A percentile compares a stretch with the other conserved stretches of the same genome.
Conservation (phyloP, 768 basidiomycete genomes). For the Lanmaoa rubissima region DNA sequence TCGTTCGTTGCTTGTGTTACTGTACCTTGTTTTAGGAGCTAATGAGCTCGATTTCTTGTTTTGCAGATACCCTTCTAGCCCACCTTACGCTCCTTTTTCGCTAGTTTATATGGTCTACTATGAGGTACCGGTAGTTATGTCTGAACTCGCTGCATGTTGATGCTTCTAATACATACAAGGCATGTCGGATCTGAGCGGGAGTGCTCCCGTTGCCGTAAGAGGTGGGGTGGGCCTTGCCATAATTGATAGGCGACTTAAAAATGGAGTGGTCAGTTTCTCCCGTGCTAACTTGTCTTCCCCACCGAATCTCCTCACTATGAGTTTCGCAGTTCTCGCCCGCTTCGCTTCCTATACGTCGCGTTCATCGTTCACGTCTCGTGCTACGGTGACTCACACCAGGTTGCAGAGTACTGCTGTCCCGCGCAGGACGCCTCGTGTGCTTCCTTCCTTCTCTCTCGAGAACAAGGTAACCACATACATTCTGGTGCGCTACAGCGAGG, state of each 20-base stretch:
- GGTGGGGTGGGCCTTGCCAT: slow-evolving; percentile 4
- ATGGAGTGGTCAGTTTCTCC: slow-evolving; percentile 16
- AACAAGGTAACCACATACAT: slow-evolving; percentile 52
- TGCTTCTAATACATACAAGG: slow-evolving; percentile 29
- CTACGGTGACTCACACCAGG: slow-evolving; percentile 9
- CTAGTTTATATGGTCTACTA: slow-evolving; percentile 37
- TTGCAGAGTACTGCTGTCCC: slow-evolving; percentile 28
- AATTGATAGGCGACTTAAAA: slow-evolving; percentile 18
- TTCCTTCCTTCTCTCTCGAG: slow-evolving; percentile 77
- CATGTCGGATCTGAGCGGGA: slow-evolving; percentile 16
- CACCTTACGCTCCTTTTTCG: slow-evolving; percentile 16
- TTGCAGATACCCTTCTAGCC: slow-evolving; percentile 31
- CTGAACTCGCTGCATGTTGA: slow-evolving; percentile 15
- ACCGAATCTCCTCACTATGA: slow-evolving; percentile 27
- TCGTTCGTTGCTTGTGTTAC: slow-evolving; percentile 30
- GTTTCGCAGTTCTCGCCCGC: slow-evolving; percentile 25
- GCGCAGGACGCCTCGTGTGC: slow-evolving; percentile 43
- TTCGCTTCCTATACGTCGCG: slow-evolving; percentile 17
- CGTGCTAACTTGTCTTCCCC: slow-evolving; percentile 14
- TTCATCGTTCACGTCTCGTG: slow-evolving; percentile 13
- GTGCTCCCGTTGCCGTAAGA: slow-evolving; percentile 7
- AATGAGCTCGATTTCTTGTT: slow-evolving; percentile 22
- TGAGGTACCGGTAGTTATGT: slow-evolving; percentile 27
- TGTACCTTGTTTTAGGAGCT: slow-evolving; percentile 29
- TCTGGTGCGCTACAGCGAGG: neutral